Conservation (phyloP, 2,329 filamentous ascomycete species). For the Cercospora sp. region DNA sequence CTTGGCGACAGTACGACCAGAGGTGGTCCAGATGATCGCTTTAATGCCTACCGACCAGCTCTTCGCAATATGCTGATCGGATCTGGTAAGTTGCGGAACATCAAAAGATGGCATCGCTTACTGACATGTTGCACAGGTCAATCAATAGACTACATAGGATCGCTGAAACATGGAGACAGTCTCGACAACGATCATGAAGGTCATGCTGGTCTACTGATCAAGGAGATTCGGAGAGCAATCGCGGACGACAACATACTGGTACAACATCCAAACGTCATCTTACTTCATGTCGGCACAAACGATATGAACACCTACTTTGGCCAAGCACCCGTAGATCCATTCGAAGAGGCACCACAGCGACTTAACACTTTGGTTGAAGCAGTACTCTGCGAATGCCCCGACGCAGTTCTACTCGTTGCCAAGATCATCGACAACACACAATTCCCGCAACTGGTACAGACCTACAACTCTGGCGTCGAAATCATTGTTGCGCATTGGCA, state of each 20-base stretch:
- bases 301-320: constrained; percentile 32
- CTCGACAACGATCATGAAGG: constrained; percentile 24
- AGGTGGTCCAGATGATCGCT: constrained; percentile 9
- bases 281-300: constrained; percentile 42
- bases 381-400: constrained; percentile 35
- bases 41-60: constrained; percentile 18
- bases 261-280: constrained; percentile 37
- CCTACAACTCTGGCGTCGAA: constrained; percentile 34
- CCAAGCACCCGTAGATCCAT: constrained; percentile 26
- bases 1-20: constrained; percentile 19
- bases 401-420: constrained; percentile 43
- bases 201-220: constrained; percentile 15
- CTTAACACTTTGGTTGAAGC: constrained; percentile 40
- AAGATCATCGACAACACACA: constrained; percentile 37
- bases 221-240: constrained; percentile 13
- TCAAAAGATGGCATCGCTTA: not conserved
- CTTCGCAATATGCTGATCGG: constrained; percentile 16
- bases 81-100: constrained; percentile 10
- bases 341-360: constrained; percentile 37
- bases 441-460: constrained; percentile 25
- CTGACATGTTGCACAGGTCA: constrained; percentile 1
- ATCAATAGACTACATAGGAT: constrained; percentile 20
- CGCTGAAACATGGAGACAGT: constrained; percentile 15
- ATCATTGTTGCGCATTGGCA: constrained; percentile 28
- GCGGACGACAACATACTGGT: constrained; percentile 17